Evolutionary conservation across 2,329 filamentous ascomycete genomes (phyloP).

Genomic region (Apiospora malaysiana): DNA sequence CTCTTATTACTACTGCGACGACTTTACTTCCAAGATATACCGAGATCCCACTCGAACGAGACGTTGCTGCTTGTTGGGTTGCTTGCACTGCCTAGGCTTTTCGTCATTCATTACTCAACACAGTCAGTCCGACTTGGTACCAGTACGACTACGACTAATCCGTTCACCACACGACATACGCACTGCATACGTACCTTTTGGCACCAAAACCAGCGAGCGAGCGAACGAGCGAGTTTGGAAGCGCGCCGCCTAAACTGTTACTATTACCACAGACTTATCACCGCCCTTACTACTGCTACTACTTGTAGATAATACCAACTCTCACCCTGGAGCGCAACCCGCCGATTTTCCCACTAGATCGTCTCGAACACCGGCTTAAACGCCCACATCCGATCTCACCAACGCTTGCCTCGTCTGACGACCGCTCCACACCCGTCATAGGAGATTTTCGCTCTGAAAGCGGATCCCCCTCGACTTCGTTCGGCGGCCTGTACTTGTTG

Average conservation of each 20-base stretch:
- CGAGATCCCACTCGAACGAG: neutral
- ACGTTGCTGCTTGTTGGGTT: neutral
- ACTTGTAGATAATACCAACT: slow-evolving; percentile 6
- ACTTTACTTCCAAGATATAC: neutral
- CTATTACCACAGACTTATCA: slow-evolving; percentile 11
- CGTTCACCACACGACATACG: slow-evolving; percentile 8
- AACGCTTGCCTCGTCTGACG: slow-evolving; percentile 17
- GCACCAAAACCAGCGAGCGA: slow-evolving; percentile 15
- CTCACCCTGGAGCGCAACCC: neutral
- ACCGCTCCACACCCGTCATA: slow-evolving; percentile 20
- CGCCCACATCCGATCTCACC: slow-evolving; percentile 12
- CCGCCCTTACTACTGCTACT: neutral
- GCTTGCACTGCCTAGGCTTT: neutral
- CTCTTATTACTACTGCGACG: neutral
- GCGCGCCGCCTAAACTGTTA: slow-evolving; percentile 14
- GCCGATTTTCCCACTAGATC: slow-evolving; percentile 18
- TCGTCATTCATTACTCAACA: slow-evolving; percentile 18
- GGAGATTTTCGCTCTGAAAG: slow-evolving; percentile 17
- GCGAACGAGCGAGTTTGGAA: slow-evolving; percentile 12
- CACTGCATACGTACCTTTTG: slow-evolving; percentile 18
- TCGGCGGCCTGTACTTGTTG: slow-evolving; percentile 6
- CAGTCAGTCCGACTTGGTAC: slow-evolving; percentile 14
- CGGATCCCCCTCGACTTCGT: slow-evolving; percentile 13
- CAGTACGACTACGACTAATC: slow-evolving; percentile 19
- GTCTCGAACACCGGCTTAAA: slow-evolving; percentile 14